Evolutionary conservation across 2,329 filamentous ascomycete genomes (phyloP), one percentile per base, ranked within the genome.

Genomic region (Talaromyces sp.): DNA sequence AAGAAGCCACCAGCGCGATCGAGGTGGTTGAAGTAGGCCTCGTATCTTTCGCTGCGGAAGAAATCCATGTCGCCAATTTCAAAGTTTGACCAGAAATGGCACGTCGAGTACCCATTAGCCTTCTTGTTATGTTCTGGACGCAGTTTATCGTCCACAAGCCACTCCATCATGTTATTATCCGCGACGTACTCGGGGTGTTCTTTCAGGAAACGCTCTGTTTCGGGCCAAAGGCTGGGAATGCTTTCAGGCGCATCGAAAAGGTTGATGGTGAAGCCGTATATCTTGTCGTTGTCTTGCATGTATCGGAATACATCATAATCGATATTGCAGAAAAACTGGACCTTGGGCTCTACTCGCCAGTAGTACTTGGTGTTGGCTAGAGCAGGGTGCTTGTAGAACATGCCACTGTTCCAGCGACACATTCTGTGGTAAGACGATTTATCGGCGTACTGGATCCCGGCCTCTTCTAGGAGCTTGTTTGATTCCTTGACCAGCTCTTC

Each of bases 11-110:
- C 95, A 0, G 93, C 91, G 22, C 90, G 86, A 76, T 99, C 95
- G 36, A 99, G 84, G 75, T 98, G 92, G 72, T 96, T 88, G 73
- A 99, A 99, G 77, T 97, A 99, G 65, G 96, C 92, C 72, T 96
- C 90, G 73, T 99, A 99, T 53, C 86, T 84, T 73, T 93, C 86
- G 72, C 92, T 91, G 55, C 95, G 83, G 91, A 92, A 99, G 77
- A 99, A 96, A 65, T 85, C 85, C 84, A 99, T 85, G 75, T 97
- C 92, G 54, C 85, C 93, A 69, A 99, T 93, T 77, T 99, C 95
- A 70, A 99, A 99, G 77, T 99, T 99, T 70, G 89, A 95, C 95
- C 95, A 99, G 82, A 99, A 99, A 77, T 99, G 95, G 75, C 95
- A 99, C 2, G 95, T 98, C 36, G 92, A 96, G 81, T 96, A 99